Percentiles rank a stretch among this genome's conserved stretches.
Evolutionary conservation across 768 basidiomycete genomes (phyloP).

Genomic region (Galerina marginata): DNA sequence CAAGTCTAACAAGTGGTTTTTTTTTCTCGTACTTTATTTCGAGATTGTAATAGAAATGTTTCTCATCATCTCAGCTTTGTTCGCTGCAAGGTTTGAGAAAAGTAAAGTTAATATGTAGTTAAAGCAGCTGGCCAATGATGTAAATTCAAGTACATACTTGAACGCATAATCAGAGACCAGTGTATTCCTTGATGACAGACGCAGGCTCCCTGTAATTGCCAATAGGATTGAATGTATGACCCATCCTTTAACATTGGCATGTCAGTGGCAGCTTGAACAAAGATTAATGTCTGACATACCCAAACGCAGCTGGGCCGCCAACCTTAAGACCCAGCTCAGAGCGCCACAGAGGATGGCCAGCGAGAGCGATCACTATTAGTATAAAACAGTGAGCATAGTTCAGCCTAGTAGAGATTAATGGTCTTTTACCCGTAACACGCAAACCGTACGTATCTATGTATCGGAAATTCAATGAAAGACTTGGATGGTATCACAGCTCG

Average conservation of each 20-base stretch:
- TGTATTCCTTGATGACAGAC: constrained; percentile 53
- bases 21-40: too few species aligned
- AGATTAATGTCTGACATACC: constrained; percentile 32
- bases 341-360: constrained; percentile 60
- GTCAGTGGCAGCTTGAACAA: not conserved
- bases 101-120: too few species aligned
- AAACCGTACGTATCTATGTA: constrained; percentile 55
- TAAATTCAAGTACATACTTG: too few species aligned
- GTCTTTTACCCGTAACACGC: constrained; percentile 56
- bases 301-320: constrained; percentile 61
- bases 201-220: constrained; percentile 47
- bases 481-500: not conserved
- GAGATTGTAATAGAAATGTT: too few species aligned
- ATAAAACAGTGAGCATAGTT: not conserved
- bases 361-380: constrained; percentile 38
- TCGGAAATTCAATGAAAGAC: not conserved
- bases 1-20: too few species aligned
- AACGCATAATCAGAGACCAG: not conserved
- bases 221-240: constrained; percentile 41
- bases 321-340: constrained; percentile 52
- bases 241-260: constrained; percentile 18
- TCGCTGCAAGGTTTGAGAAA: too few species aligned
- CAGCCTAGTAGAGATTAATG: constrained; percentile 22
- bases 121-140: too few species aligned
- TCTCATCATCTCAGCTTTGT: too few species aligned